phyloP scores from a whole-genome alignment of 2,329 filamentous ascomycete genomes.

The Aspergillus aculeatus region DNA sequence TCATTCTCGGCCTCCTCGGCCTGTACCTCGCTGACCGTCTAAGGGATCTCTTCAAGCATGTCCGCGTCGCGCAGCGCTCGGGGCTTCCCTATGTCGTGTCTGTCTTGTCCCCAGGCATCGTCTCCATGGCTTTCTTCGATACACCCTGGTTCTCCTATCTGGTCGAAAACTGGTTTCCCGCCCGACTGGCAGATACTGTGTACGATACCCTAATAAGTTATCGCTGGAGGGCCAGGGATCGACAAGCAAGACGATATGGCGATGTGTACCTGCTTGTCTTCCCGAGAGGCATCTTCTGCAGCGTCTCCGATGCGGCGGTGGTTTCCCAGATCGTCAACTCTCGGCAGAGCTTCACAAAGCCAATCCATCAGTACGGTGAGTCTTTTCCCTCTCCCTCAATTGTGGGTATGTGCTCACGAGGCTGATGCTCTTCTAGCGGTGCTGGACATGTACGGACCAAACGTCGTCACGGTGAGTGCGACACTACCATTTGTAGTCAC shows the following conservation, averaged over 20 bases:
- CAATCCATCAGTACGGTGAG: constrained; percentile 8
- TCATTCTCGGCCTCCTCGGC: constrained; percentile 7
- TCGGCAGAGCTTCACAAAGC: constrained; percentile 18
- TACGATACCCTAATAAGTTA: constrained; percentile 6
- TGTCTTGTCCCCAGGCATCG: constrained; percentile 3
- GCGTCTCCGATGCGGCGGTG: constrained; percentile 20
- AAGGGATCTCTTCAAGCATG: constrained; percentile 26
- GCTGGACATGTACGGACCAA: constrained; percentile 34
- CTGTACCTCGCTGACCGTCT: constrained; percentile 4
- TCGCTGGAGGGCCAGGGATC: constrained; percentile 19
- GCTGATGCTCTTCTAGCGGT: constrained; percentile 11
- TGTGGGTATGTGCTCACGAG: not conserved
- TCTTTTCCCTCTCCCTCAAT: not conserved
- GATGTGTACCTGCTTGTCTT: constrained; percentile 16
- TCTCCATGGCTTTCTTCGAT: constrained; percentile 5
- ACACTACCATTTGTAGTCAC: not conserved
- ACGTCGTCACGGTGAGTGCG: constrained; percentile 30
- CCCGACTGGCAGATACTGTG: constrained; percentile 14
- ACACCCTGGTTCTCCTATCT: constrained; percentile 8
- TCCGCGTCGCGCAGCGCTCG: constrained; percentile 9
- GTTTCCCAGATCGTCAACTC: constrained; percentile 17
- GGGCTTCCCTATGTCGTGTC: constrained; percentile 15
- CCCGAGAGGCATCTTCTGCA: constrained; percentile 9
- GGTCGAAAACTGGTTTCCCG: constrained; percentile 13
- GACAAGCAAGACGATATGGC: constrained; percentile 14